These are phyloP conservation scores for Fusarium chlamydosporum DNA, from an alignment of 2,329 filamentous ascomycete genomes.

Conservation along the genomic window DNA sequence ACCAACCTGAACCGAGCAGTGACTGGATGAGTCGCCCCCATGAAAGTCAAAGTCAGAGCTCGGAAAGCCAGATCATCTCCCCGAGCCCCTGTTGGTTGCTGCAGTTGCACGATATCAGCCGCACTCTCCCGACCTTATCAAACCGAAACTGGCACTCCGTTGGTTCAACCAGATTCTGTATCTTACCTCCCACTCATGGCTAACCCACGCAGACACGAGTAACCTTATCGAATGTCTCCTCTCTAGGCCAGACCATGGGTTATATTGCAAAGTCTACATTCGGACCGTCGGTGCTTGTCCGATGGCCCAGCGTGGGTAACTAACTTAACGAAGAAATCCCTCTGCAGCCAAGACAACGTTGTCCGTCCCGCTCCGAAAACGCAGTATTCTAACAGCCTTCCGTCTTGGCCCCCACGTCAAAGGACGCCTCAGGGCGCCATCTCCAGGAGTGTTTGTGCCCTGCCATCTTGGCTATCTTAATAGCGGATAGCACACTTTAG, in stretches of 20 bases:
- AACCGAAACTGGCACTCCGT: constrained; percentile 37
- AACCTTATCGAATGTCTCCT: constrained; percentile 21
- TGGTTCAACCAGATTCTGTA: constrained; percentile 11
- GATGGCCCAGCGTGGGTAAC: constrained; percentile 43
- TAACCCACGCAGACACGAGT: constrained; percentile 20
- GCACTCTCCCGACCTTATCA: constrained; percentile 34
- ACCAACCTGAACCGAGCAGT: constrained; percentile 15
- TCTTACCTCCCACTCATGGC: constrained; percentile 29
- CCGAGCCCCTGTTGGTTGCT: constrained; percentile 31
- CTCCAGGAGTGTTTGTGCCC: constrained; percentile 6
- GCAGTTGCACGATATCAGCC: constrained; percentile 13
- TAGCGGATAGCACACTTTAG: constrained; percentile 8
- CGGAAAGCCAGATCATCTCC: constrained; percentile 17
- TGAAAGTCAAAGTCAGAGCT: constrained; percentile 20
- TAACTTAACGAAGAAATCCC: constrained; percentile 30
- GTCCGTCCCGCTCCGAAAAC: constrained; percentile 11
- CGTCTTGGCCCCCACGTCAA: constrained; percentile 35
- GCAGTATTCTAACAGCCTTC: constrained; percentile 14
- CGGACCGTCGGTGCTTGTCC: constrained; percentile 47
- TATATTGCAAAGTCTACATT: constrained; percentile 24
- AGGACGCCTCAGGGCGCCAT: constrained; percentile 12
- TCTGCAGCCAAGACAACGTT: constrained; percentile 27
- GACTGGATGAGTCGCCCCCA: constrained; percentile 2
- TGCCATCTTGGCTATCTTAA: constrained; percentile 23
- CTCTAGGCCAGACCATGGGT: constrained; percentile 22